Conservation (phyloP, 2,329 filamentous ascomycete species). For the Phyllosticta paracitricarpa region DNA sequence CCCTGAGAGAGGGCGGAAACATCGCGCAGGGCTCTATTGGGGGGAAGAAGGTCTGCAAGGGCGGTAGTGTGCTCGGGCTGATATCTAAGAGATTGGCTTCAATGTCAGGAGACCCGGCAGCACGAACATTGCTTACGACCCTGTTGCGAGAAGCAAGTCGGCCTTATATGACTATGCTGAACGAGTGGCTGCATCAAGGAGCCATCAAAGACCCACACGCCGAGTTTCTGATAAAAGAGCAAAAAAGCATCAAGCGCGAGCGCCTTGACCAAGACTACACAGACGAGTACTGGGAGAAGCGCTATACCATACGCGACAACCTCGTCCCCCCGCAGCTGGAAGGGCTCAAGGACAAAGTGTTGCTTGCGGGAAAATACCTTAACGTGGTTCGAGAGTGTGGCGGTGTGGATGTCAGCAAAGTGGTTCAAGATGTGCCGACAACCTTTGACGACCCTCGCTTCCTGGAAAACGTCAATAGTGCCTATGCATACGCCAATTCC, state of each 20-base stretch:
- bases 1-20: slow-evolving; percentile 76
- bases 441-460: slow-evolving; percentile 90
- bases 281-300: slow-evolving; percentile 97
- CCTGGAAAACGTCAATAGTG: slow-evolving; percentile 88
- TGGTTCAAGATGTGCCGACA: slow-evolving; percentile 75
- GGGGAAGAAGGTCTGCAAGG: slow-evolving; percentile 88
- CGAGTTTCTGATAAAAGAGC: slow-evolving; percentile 91
- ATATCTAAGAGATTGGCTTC: slow-evolving; percentile 75
- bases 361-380: slow-evolving; percentile 92
- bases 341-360: slow-evolving; percentile 83
- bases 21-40: slow-evolving; percentile 68
- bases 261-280: slow-evolving; percentile 92
- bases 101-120: slow-evolving; percentile 89
- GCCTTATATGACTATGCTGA: slow-evolving; percentile 96
- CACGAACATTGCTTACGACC: slow-evolving; percentile 68
- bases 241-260: slow-evolving; percentile 88
- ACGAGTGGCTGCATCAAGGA: slow-evolving; percentile 96
- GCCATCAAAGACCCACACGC: slow-evolving; percentile 88
- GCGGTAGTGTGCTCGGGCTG: slow-evolving; percentile 84
- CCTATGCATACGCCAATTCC: slow-evolving; percentile 91
- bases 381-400: slow-evolving; percentile 97
- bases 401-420: slow-evolving; percentile 86
- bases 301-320: slow-evolving; percentile 87
- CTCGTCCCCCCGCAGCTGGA: slow-evolving; percentile 89
- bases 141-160: slow-evolving; percentile 79